Evolutionary conservation across 2,329 filamentous ascomycete species (phyloP).

Genomic region (Colletotrichum simmondsii): DNA sequence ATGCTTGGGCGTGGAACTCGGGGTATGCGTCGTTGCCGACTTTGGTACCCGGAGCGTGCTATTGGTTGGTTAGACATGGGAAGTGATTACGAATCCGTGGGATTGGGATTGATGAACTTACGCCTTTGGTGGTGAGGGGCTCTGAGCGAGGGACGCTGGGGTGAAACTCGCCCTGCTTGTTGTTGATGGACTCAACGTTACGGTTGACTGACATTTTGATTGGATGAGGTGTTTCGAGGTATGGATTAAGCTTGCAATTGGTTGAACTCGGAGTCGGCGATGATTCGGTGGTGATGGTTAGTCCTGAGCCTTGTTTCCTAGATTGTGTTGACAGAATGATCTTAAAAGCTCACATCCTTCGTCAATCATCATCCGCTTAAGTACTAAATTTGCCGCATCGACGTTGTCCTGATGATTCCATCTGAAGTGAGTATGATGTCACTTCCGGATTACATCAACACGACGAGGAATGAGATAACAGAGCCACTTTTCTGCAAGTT

Average conservation of each 20-base stretch:
- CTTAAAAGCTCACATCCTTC: accelerated
- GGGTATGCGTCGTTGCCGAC: conserved; percentile 68
- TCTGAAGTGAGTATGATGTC: not conserved
- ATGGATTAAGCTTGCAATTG: not conserved
- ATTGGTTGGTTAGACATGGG: conserved; percentile 31
- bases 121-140: conserved; percentile 64
- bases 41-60: conserved; percentile 74
- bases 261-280: not conserved
- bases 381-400: not conserved
- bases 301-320: not conserved
- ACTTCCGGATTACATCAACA: conserved; percentile 23
- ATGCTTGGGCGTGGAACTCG: conserved; percentile 72
- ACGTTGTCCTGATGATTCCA: too few species aligned
- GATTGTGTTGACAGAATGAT: not conserved
- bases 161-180: conserved; percentile 66
- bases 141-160: conserved; percentile 60
- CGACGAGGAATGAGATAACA: conserved; percentile 15
- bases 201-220: conserved; percentile 51
- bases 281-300: not conserved
- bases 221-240: not conserved
- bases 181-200: conserved; percentile 63
- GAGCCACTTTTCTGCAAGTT: conserved; percentile 22
- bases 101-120: conserved; percentile 48
- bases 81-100: not conserved
- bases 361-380: not conserved